Base-by-base conservation (phyloP, 1,284 basidiomycete species). In the Pterula multifida region DNA sequence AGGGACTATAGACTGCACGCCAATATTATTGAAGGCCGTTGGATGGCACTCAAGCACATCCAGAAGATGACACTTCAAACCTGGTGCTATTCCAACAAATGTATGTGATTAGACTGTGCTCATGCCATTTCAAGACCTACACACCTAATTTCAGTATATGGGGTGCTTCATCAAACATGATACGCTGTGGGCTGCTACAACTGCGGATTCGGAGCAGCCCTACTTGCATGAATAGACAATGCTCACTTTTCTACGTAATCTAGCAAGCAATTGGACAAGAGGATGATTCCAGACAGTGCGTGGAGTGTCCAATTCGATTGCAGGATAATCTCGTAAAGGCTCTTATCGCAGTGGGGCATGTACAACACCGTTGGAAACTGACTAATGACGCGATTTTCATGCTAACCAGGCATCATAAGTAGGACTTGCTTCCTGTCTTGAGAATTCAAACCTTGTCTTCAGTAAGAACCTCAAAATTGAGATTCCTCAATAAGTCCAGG, bases 341-440 rank as follows among this genome's bases (percentile, higher is more conserved):
- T 69, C 59, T 81, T 58, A 60, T 85, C 82, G 59, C 85, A 87
- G 60, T 87, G 84, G 26, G 83, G 85, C 83, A 86, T 85, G 65
- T 76, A 85, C 50, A 79, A 68, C 50, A 87, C 67, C 46, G 81
- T 85, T 54, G 76, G 75, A 25, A 45, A 21, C 12, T 60, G 66
- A 44, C 65, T 51, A 24, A 53, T 50, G 46, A 72, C 48, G 12
- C 60, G 54, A 55, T 74, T 65, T 44, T 58, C 59, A 49, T 62
- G 64, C 46, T 67, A 64, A 71, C 74, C 48, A 56, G 49, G 28
- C 52, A 39, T 45, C 52, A 13, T 15, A 49, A 49, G 45, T 47
- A 53, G 32, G 49, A 39, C 45, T 49, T 45, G 53, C 58, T 6
- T 22, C 4, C 39, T 42, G 39, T 17, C 4, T 42, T 42, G 4